Base-by-base conservation (phyloP, 2,329 filamentous ascomycete genomes). In the Trichoderma sp. region DNA sequence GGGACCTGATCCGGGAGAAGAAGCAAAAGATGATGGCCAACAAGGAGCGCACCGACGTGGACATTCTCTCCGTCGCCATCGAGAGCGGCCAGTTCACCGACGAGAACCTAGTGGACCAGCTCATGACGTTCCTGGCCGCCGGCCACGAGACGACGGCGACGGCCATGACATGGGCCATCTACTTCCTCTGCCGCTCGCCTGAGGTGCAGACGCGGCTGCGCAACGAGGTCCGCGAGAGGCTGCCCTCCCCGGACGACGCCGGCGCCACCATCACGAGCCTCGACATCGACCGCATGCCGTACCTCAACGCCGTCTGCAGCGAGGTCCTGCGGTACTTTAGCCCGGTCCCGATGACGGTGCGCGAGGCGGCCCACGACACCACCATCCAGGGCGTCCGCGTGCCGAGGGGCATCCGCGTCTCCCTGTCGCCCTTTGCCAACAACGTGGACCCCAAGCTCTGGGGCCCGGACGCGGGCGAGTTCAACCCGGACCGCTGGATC, bases 81-180 rank as follows among this genome's bases (percentile, higher is more conserved):
- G 85, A 89, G 73, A 92, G 88, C 45, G 90, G 90, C 54, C 86
- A 82, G 6, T 95, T 96, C 77, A 84, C 79, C 14, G 91, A 95
- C 68, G 90, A 92, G 56, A 87, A 92, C 67, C 84, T 96, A n/a
- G 85, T 92, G 43, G 90, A 95, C 74, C 92, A 96, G 77, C 85
- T 95, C 74, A 95, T 96, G 91, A 96, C 91, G 0, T 95, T 96
- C 79, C 84, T 96, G 5, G 90, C 89, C 0, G 92, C 92, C 0
- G 89, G 89, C 24, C 91, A 94, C 75, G 90, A 94, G 77, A 94
- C 91, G 1, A 93, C 90, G 0, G 87, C 91, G 1, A 84, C 88
- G 1, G 83, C 90, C 19, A 81, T 95, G 73, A 90, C 88, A n/a
- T 94, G 90, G 90, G 85, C 88, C 3, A 77, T 88, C 7, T 91